Percentiles rank a stretch among this genome's conserved stretches.
Conservation (phyloP, 768 basidiomycete genomes). For the Hygrocybe coccinea region DNA sequence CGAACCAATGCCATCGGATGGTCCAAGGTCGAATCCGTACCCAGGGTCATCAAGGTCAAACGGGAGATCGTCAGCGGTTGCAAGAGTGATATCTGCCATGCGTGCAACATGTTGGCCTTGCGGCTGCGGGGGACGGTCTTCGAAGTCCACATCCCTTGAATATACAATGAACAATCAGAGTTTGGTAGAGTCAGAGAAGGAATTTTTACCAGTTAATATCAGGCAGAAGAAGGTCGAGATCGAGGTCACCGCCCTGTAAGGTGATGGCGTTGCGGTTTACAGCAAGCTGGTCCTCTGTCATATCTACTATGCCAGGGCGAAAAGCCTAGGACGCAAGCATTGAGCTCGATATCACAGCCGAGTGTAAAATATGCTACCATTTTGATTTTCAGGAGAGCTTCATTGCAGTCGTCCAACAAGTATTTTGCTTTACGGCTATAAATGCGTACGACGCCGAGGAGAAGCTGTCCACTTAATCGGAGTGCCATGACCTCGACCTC, state of each 20-base stretch:
- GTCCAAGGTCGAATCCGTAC: slow-evolving; percentile 65
- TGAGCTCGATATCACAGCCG: not conserved
- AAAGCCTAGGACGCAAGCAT: slow-evolving; percentile 59
- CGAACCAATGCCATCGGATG: slow-evolving; percentile 79
- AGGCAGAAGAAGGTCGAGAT: slow-evolving; percentile 74
- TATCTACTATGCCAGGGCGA: slow-evolving; percentile 89
- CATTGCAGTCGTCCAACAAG: slow-evolving; percentile 95
- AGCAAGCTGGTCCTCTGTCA: slow-evolving; percentile 89
- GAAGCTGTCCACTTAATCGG: slow-evolving; percentile 91
- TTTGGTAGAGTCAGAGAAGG: slow-evolving; percentile 8
- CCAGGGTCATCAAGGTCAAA: slow-evolving; percentile 60
- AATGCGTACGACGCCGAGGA: slow-evolving; percentile 94
- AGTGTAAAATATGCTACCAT: slow-evolving; percentile 55
- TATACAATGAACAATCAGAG: not conserved
- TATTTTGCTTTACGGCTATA: slow-evolving; percentile 98
- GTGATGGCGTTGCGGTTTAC: slow-evolving; percentile 89
- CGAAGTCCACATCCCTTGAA: slow-evolving; percentile 73
- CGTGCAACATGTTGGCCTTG: slow-evolving; percentile 80
- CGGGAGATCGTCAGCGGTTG: slow-evolving; percentile 66
- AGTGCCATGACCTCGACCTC: slow-evolving; percentile 92
- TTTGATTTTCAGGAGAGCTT: slow-evolving; percentile 91
- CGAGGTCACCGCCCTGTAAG: slow-evolving; percentile 68
- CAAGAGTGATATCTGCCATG: slow-evolving; percentile 84
- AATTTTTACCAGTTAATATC: slow-evolving; percentile 69
- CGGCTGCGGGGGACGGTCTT: slow-evolving; percentile 57